Evolutionary conservation across 306 rosid species (phyloP).

Genomic region (Mucuna pruriens): DNA sequence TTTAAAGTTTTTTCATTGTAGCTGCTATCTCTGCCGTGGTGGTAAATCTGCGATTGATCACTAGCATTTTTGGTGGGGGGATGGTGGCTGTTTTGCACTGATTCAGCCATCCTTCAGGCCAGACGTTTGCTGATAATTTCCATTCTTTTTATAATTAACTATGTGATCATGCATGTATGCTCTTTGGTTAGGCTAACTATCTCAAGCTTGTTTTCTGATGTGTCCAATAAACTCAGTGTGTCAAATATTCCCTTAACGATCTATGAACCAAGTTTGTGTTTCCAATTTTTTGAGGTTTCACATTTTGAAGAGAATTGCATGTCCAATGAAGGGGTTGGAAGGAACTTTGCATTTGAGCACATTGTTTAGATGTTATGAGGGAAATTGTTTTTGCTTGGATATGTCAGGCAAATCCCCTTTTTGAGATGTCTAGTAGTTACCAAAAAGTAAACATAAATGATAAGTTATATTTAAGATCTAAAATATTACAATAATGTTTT

Average conservation of each 20-base stretch:
- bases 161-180: background rate
- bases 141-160: background rate
- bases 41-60: background rate
- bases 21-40: background rate
- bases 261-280: too few relatives aligned
- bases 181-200: background rate
- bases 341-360: background rate
- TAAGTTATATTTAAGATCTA: background rate
- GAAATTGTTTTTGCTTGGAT: background rate
- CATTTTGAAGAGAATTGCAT: background rate
- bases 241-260: too few relatives aligned
- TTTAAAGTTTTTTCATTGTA: background rate
- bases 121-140: background rate
- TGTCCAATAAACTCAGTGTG: background rate
- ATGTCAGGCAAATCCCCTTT: background rate
- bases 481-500: background rate
- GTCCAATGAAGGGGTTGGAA: background rate
- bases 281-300: background rate
- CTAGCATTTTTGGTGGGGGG: background rate
- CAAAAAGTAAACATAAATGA: background rate
- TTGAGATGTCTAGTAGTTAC: background rate
- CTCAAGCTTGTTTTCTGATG: background rate
- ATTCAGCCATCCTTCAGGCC: background rate
- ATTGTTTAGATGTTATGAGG: background rate
- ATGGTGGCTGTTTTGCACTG: background rate